Evolutionary conservation across 139 green algal species (phyloP), one percentile per base, ranked within the genome.

Genomic region (Astrephomene gubernaculifera): DNA sequence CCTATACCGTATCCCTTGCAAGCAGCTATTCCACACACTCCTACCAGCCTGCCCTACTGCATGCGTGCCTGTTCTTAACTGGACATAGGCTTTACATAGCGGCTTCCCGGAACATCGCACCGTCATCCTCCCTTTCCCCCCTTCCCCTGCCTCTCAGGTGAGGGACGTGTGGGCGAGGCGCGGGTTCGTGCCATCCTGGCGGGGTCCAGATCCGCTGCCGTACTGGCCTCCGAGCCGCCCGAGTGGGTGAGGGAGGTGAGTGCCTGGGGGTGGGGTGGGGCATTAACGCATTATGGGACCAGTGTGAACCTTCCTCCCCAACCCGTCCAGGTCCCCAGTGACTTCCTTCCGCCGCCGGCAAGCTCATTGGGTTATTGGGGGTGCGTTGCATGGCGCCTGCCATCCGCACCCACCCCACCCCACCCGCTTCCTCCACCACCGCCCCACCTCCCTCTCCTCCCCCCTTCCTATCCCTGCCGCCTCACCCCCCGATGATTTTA

Each of bases 161-260:
- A 49, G 21, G 21, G 6, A 29, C 44, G 53, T 8, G 35, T 67
- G 31, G 87, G 90, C 19, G 90, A 93, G 81, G 35, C 33, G 36
- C 83, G 83, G 10, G 71, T 95, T 72, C 80, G 86, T 4, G 78
- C 71, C 39, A 31, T 83, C 36, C 60, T 82, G 45, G 79, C 57
- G 2, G 63, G 88, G 38, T 68, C 43, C 6, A 67, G 82, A 10
- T 41, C 35, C 0, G 72, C 79, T 25, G 53, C 79, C 31, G 1
- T 45, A 2, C n/a, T 93, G 31, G 86, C 91, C 1, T 52, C 70
- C 1, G 78, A 72, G 85, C 85, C 89, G 61, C 88, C 92, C 0
- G 52, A 81, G 38, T 95, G 92, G 92, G 88, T 89, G 21, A 39
- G 45, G 44, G 81, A 89, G 31, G 60, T 69, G 22, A 43, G 8